Conservation (phyloP, 2,329 filamentous ascomycete species). For the Chalara sp. region DNA sequence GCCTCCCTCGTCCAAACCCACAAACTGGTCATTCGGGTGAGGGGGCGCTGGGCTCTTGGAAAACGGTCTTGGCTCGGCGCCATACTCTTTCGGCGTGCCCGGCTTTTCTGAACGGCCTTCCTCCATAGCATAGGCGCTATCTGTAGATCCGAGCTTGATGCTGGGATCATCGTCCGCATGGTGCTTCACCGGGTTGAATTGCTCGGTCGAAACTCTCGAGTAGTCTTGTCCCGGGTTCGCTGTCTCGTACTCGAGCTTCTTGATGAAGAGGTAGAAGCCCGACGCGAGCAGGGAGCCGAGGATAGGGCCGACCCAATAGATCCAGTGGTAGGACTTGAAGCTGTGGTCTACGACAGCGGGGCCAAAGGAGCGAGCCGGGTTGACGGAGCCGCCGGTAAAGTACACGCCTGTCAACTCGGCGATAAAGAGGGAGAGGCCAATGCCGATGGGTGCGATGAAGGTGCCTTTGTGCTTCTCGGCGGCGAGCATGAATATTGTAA, state of each 20-base stretch:
- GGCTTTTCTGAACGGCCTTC: too few relatives aligned
- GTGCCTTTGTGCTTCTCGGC: conserved; percentile 40
- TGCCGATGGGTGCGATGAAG: conserved; percentile 42
- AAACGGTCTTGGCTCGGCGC: conserved; percentile 6
- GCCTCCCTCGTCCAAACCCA: conserved; percentile 7
- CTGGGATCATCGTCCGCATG: too few relatives aligned
- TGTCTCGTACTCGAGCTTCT: conserved; percentile 40
- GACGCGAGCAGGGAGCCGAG: conserved; percentile 40
- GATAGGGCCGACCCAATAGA: conserved; percentile 42
- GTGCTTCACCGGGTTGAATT: too few relatives aligned
- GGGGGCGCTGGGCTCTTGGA: conserved; percentile 12
- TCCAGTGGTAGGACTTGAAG: conserved; percentile 38
- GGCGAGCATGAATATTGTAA: conserved; percentile 43
- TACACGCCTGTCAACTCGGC: conserved; percentile 35
- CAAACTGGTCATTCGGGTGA: conserved; percentile 18
- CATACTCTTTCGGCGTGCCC: not conserved
- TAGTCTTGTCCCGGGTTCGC: conserved; percentile 37
- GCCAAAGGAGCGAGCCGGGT: conserved; percentile 38
- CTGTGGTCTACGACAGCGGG: conserved; percentile 35
- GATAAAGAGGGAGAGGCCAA: conserved; percentile 39
- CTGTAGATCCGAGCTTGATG: too few relatives aligned
- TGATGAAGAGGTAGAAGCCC: conserved; percentile 39
- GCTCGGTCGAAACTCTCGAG: too few relatives aligned
- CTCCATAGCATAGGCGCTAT: too few relatives aligned
- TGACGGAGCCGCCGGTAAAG: conserved; percentile 40